phyloP scores from a whole-genome alignment of 805 yeast genomes.

The Jamesozyma rosinii region DNA sequence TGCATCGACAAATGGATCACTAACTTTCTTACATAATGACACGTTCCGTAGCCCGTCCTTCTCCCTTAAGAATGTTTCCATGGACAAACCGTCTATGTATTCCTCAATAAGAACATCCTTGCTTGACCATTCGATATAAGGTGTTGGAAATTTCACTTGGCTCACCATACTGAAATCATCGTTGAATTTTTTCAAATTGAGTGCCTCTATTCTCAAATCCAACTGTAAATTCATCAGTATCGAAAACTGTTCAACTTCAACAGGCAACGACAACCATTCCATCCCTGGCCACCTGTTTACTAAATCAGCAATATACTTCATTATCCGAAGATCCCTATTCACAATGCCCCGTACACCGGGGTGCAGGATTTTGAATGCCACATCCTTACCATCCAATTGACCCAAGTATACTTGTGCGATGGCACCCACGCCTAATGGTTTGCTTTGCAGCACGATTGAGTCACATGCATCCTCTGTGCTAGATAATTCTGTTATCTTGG shows the following conservation, averaged over 20 bases:
- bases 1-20: conserved; percentile 81
- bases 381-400: conserved; percentile 47
- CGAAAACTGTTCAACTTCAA: conserved; percentile 83
- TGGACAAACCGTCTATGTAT: conserved; percentile 71
- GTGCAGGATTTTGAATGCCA: conserved; percentile 88
- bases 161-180: conserved; percentile 49
- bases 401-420: conserved; percentile 92
- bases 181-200: conserved; percentile 64
- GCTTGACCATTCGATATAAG: conserved; percentile 44
- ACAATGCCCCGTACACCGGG: conserved; percentile 71
- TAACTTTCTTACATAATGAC: conserved; percentile 52
- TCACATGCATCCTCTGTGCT: conserved; percentile 49
- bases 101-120: conserved; percentile 78
- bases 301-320: conserved; percentile 66
- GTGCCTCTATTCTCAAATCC: conserved; percentile 82
- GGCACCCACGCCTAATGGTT: conserved; percentile 94
- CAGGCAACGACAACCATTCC: conserved; percentile 96
- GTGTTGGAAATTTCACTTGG: conserved; percentile 69
- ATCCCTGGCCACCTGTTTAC: conserved; percentile 77
- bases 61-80: conserved; percentile 56
- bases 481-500: conserved; percentile 51
- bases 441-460: conserved; percentile 64
- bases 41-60: conserved; percentile 24
- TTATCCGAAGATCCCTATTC: conserved; percentile 71
- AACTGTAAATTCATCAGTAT: conserved; percentile 80